phyloP scores from a whole-genome alignment of 805 yeast genomes.

The Saccharomyces cerevisiae region DNA sequence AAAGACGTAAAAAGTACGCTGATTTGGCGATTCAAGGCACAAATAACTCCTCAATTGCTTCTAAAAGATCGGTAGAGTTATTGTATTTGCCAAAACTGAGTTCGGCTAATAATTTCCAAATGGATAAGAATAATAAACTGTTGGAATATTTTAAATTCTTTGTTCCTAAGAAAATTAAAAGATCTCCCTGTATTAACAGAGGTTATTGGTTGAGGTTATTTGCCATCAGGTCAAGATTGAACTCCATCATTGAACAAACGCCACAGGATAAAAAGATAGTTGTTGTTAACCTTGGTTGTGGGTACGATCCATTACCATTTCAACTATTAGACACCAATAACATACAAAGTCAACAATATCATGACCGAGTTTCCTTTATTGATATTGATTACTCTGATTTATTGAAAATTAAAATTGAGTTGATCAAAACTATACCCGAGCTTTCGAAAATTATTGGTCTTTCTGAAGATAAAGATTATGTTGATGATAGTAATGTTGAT shows the following conservation, averaged over 20 bases:
- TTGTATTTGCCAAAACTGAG: conserved; percentile 36
- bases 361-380: conserved; percentile 40
- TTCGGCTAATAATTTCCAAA: not conserved
- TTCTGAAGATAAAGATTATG: not conserved
- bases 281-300: conserved; percentile 71
- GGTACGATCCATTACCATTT: conserved; percentile 59
- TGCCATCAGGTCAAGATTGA: conserved; percentile 48
- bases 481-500: conserved; percentile 5
- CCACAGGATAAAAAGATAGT: conserved; percentile 25
- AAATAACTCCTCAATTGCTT: conserved; percentile 73
- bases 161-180: conserved; percentile 48
- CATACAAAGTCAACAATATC: conserved; percentile 21
- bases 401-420: conserved; percentile 44
- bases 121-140: conserved; percentile 3
- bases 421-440: conserved; percentile 43
- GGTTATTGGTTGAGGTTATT: conserved; percentile 80
- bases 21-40: conserved; percentile 77
- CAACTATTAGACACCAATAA: conserved; percentile 35
- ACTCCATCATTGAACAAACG: conserved; percentile 36
- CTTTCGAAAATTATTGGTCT: conserved; percentile 40
- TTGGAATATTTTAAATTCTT: conserved; percentile 53
- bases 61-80: conserved; percentile 71
- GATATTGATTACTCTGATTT: conserved; percentile 75
- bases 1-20: conserved; percentile 41
- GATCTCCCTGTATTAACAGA: conserved; percentile 74